Evolutionary conservation across 2,329 filamentous ascomycete genomes (phyloP).

Genomic region (Thelonectria blattea): DNA sequence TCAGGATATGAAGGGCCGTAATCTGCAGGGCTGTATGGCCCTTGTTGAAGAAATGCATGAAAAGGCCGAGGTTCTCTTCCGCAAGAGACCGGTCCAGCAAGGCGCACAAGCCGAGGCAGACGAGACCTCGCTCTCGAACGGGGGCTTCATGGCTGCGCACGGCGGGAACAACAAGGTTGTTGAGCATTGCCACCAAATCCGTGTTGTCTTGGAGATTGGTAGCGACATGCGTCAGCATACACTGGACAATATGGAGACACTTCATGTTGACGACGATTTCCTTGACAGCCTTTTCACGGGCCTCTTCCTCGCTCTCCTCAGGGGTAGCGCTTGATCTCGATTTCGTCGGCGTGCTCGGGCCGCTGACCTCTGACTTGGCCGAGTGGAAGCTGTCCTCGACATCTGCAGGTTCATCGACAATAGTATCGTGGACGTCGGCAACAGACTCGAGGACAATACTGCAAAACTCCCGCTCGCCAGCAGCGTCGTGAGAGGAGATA

Average conservation of each 20-base stretch:
- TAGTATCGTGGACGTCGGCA: conserved; percentile 94
- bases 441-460: conserved; percentile 90
- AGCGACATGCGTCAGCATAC: conserved; percentile 92
- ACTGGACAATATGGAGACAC: conserved; percentile 95
- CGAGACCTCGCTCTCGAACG: conserved; percentile 86
- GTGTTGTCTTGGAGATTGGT: conserved; percentile 88
- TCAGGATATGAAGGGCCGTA: conserved; percentile 88
- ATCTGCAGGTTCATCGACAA: conserved; percentile 70
- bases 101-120: conserved; percentile 90
- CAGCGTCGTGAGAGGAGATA: conserved; percentile 77
- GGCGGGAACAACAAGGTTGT: conserved; percentile 94
- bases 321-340: conserved; percentile 49
- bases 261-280: conserved; percentile 99
- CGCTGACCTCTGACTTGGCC: conserved; percentile 82
- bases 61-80: conserved; percentile 88
- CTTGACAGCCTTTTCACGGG: conserved; percentile 76
- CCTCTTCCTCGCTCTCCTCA: conserved; percentile 67
- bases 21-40: conserved; percentile 90
- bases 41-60: conserved; percentile 95
- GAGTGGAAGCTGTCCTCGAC: conserved; percentile 86
- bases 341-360: conserved; percentile 62
- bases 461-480: conserved; percentile 82
- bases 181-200: conserved; percentile 95
- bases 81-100: conserved; percentile 90
- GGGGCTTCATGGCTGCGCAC: conserved; percentile 92